These are phyloP conservation scores for Ceratobasidium sp. DNA, from an alignment of 1,284 basidiomycete genomes.

Conservation along the genomic window DNA sequence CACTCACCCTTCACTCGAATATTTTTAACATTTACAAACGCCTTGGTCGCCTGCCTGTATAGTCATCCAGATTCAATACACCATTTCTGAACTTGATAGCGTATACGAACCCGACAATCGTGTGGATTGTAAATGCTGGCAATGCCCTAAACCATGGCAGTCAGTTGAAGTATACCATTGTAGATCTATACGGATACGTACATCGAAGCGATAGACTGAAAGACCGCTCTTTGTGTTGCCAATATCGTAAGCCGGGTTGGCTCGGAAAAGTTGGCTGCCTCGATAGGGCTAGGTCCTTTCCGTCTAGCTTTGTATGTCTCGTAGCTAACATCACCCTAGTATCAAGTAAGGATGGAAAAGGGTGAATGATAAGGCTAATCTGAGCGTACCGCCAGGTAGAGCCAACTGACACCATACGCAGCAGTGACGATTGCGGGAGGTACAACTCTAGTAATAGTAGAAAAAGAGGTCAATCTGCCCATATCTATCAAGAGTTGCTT, in stretches of 20 bases:
- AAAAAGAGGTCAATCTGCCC: background rate
- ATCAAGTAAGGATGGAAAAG: background rate
- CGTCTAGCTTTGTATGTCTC: conserved; percentile 89
- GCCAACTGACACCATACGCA: conserved; percentile 90
- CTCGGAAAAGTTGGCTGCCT: conserved; percentile 83
- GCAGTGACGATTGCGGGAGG: conserved; percentile 81
- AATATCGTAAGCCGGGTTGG: conserved; percentile 77
- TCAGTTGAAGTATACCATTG: background rate
- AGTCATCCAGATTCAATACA: background rate
- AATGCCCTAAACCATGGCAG: conserved; percentile 68
- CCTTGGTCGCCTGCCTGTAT: conserved; percentile 75
- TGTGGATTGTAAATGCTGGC: conserved; percentile 86
- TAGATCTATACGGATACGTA: conserved; percentile 57
- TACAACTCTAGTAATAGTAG: conserved; percentile 64
- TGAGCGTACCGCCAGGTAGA: conserved; percentile 73
- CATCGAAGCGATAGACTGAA: conserved; percentile 93
- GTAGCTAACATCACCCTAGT: conserved; percentile 81
- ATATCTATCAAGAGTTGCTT: background rate
- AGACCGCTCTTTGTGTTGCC: conserved; percentile 82
- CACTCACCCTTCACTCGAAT: conserved; percentile 65
- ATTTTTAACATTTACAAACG: conserved; percentile 75
- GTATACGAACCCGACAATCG: conserved; percentile 68
- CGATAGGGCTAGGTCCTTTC: conserved; percentile 76
- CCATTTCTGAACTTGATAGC: background rate
- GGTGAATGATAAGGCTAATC: conserved; percentile 35